phyloP scores from a whole-genome alignment of 2,329 filamentous ascomycete genomes.

The Pseudogymnoascus sp. region DNA sequence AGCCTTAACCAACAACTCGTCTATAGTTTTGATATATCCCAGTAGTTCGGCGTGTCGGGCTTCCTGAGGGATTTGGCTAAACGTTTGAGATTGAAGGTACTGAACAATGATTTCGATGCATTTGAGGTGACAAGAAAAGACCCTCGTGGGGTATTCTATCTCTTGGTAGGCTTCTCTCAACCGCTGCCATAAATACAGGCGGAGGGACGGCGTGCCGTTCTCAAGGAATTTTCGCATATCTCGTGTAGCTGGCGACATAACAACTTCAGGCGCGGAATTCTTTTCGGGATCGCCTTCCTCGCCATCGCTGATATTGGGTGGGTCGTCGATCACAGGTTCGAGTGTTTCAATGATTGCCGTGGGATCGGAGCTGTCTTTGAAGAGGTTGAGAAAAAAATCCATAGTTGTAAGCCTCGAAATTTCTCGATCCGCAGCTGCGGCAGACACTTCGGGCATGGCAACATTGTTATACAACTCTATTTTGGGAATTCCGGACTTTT shows the following conservation, averaged over 20 bases:
- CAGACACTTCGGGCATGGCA: constrained; percentile 80
- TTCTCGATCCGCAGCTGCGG: constrained; percentile 77
- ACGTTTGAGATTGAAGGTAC: constrained; percentile 56
- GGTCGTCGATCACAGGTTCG: constrained; percentile 74
- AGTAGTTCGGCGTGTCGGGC: constrained; percentile 65
- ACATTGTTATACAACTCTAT: constrained; percentile 74
- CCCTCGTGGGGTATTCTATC: constrained; percentile 80
- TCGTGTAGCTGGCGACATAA: constrained; percentile 41
- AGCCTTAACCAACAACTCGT: constrained; percentile 65
- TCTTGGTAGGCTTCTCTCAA: constrained; percentile 81
- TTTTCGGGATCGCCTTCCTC: constrained; percentile 16
- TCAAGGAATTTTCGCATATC: constrained; percentile 83
- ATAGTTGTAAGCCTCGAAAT: constrained; percentile 89
- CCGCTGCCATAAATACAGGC: constrained; percentile 81
- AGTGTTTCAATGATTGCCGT: constrained; percentile 81
- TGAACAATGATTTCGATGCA: constrained; percentile 76
- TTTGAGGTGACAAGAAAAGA: constrained; percentile 77
- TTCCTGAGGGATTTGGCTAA: constrained; percentile 46
- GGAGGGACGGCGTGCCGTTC: constrained; percentile 71
- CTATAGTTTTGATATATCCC: constrained; percentile 68
- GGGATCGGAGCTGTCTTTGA: constrained; percentile 74
- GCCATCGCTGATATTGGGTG: constrained; percentile 21
- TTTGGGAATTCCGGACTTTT: constrained; percentile 38
- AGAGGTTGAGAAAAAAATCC: constrained; percentile 90
- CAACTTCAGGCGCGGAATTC: constrained; percentile 11